phyloP scores from a whole-genome alignment of 2,329 filamentous ascomycete species.

The Ascochyta viciae-villosae region DNA sequence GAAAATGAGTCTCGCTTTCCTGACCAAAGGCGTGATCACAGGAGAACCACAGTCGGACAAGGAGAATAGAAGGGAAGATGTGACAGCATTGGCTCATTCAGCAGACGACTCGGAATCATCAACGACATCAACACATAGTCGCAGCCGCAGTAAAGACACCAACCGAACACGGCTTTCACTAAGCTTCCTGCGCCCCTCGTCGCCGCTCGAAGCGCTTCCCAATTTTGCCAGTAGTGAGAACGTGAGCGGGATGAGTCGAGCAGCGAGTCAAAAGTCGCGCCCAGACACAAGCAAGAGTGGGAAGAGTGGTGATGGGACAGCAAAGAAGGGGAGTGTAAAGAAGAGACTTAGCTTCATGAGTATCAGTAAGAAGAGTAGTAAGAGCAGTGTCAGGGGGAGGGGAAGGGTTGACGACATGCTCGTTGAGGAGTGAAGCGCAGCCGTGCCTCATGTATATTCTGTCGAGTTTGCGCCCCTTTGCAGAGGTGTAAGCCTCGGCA shows the following conservation, averaged over 20 bases:
- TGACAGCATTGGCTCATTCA: constrained; percentile 10
- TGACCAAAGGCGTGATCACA: constrained; percentile 45
- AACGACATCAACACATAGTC: constrained; percentile 29
- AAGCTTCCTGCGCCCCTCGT: constrained; percentile 39
- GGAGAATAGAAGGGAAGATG: constrained; percentile 19
- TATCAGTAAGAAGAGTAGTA: constrained; percentile 73
- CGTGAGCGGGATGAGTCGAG: constrained; percentile 7
- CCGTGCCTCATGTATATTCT: not conserved
- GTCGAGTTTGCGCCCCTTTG: not conserved
- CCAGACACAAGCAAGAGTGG: constrained; percentile 47
- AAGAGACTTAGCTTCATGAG: constrained; percentile 82
- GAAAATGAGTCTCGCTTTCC: constrained; percentile 47
- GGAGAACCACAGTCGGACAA: constrained; percentile 34
- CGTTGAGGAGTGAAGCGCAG: constrained; percentile 39
- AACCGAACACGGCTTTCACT: constrained; percentile 38
- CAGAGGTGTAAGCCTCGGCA: not conserved
- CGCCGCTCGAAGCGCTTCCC: constrained; percentile 42
- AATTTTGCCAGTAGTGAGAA: constrained; percentile 23
- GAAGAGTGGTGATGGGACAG: constrained; percentile 53
- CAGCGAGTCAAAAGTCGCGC: constrained; percentile 30
- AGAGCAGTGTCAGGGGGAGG: constrained; percentile 53
- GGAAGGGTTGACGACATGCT: constrained; percentile 36
- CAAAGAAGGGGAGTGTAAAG: constrained; percentile 65
- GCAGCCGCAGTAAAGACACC: constrained; percentile 45
- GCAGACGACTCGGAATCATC: constrained; percentile 33